Conservation (phyloP, 345 rosid species). For the Aurinia saxatilis region DNA sequence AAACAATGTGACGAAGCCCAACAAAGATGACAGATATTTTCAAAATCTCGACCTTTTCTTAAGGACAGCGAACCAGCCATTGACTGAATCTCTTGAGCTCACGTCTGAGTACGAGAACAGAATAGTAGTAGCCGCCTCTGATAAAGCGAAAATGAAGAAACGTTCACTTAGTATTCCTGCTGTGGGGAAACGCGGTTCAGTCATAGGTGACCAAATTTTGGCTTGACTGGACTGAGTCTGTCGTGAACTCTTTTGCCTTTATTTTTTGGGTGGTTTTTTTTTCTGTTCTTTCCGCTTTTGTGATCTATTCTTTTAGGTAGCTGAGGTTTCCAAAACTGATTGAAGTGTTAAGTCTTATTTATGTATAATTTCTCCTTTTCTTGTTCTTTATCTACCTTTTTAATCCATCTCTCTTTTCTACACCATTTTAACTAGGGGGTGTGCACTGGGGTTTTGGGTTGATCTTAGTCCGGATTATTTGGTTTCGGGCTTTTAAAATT, state of each 20-base stretch:
- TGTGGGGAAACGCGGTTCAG: slow-evolving; percentile 43
- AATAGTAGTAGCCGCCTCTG: slow-evolving; percentile 13
- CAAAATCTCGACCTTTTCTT: slow-evolving; percentile 55
- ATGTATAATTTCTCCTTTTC: too few relatives aligned
- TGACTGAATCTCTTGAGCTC: slow-evolving; percentile 34
- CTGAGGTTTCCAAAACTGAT: not conserved
- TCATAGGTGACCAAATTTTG: slow-evolving; percentile 26
- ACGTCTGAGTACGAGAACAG: slow-evolving; percentile 18
- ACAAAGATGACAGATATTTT: slow-evolving; percentile 40
- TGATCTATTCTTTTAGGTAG: not conserved
- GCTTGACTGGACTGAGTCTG: slow-evolving; percentile 9
- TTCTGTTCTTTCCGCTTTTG: not conserved
- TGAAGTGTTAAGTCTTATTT: too few relatives aligned
- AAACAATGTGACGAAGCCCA: slow-evolving; percentile 2
- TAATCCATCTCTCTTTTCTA: too few relatives aligned
- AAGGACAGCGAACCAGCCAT: slow-evolving; percentile 38
- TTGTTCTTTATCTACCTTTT: too few relatives aligned
- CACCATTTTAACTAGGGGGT: too few relatives aligned
- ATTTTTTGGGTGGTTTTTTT: not conserved
- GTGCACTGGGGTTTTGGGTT: too few relatives aligned
- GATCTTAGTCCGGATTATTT: too few relatives aligned
- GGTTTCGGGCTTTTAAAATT: too few relatives aligned
- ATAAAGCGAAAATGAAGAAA: slow-evolving; percentile 37
- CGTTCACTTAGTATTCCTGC: slow-evolving; percentile 87
- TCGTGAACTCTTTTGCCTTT: slow-evolving; percentile 3